These are phyloP conservation scores for Lactarius sanguifluus DNA, from an alignment of 768 basidiomycete species.

Conservation along the genomic window DNA sequence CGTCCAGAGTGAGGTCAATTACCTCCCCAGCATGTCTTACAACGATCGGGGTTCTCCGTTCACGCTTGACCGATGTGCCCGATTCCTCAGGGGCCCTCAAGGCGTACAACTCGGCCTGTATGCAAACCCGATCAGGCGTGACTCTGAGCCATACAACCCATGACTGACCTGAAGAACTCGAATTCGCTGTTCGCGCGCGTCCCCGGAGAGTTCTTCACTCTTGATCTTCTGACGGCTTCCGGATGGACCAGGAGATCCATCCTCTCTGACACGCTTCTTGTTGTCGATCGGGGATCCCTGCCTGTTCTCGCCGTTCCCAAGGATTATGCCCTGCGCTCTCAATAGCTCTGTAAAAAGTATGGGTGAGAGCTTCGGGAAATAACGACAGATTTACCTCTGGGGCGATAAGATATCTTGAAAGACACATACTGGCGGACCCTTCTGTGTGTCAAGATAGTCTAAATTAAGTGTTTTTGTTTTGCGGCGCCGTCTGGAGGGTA, in stretches of 20 bases:
- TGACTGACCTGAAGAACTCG: conserved; percentile 16
- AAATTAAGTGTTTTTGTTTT: neutral
- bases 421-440: neutral
- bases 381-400: conserved; percentile 9
- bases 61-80: conserved; percentile 11
- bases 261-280: conserved; percentile 16
- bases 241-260: conserved; percentile 3
- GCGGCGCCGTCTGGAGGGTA: neutral
- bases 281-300: neutral
- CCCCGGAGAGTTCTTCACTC: neutral
- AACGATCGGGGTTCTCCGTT: conserved; percentile 9
- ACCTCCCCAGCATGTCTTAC: conserved; percentile 5
- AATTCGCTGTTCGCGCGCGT: conserved; percentile 12
- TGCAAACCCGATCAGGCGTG: neutral
- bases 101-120: conserved; percentile 12
- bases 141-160: neutral
- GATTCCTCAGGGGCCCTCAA: conserved; percentile 1
- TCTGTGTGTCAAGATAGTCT: conserved; percentile 4
- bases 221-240: neutral
- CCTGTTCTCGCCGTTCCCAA: neutral
- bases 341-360: conserved; percentile 12
- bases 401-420: conserved; percentile 22
- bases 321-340: conserved; percentile 20
- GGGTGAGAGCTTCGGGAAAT: neutral
- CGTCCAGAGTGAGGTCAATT: conserved; percentile 20